A percentile compares a stretch with the other conserved stretches of the same genome.
phyloP scores from a whole-genome alignment of 1,284 basidiomycete species.

The Phellinidium pouzarii region DNA sequence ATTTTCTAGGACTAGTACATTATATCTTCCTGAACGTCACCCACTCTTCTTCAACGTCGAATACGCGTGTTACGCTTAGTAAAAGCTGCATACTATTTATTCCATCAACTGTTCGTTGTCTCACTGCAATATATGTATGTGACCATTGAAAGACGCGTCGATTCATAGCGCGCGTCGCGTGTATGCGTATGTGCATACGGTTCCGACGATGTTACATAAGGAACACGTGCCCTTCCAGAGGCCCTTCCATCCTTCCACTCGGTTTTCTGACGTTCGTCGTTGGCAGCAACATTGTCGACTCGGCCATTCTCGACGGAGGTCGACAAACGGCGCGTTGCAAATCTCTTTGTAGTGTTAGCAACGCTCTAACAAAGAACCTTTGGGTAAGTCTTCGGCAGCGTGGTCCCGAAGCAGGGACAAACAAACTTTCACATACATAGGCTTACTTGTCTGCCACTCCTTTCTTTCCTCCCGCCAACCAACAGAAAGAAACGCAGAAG shows the following conservation, averaged over 20 bases:
- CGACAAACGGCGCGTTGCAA: not conserved
- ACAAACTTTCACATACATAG: not conserved
- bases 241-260: not conserved
- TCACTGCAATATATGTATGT: too few relatives aligned
- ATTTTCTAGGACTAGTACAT: not conserved
- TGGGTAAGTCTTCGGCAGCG: not conserved
- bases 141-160: too few relatives aligned
- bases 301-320: not conserved
- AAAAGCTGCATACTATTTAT: too few relatives aligned
- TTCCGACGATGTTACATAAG: too few relatives aligned
- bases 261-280: not conserved
- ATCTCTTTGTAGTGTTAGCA: too few relatives aligned
- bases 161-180: not conserved
- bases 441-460: not conserved
- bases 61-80: too few relatives aligned
- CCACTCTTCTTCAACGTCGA: not conserved
- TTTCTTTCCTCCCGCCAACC: not conserved
- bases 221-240: not conserved
- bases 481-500: not conserved
- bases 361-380: too few relatives aligned
- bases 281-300: not conserved
- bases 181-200: too few relatives aligned
- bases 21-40: not conserved
- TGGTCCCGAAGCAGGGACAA: not conserved
- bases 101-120: too few relatives aligned